Conservation (phyloP, 768 basidiomycete genomes). For the Collybiopsis luxurians region DNA sequence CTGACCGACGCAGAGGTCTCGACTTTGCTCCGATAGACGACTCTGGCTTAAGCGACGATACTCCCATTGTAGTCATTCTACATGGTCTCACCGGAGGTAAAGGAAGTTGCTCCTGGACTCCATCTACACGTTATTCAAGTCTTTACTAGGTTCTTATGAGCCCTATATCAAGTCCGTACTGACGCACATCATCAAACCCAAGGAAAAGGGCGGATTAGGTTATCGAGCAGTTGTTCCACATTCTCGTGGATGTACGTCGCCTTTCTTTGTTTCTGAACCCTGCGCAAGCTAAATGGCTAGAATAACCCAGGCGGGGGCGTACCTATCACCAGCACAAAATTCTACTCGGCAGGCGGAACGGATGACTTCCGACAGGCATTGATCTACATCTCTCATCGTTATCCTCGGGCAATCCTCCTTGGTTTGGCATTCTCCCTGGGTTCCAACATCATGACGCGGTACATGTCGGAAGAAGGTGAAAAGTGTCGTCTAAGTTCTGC, state of each 20-base stretch:
- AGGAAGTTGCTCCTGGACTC: neutral
- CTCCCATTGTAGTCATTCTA: conserved; percentile 55
- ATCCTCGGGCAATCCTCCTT: conserved; percentile 59
- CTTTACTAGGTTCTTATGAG: conserved; percentile 53
- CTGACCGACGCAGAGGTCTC: conserved; percentile 45
- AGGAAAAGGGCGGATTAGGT: conserved; percentile 58
- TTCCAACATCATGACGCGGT: conserved; percentile 65
- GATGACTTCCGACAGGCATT: conserved; percentile 64
- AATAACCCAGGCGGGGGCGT: conserved; percentile 50
- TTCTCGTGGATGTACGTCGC: conserved; percentile 58
- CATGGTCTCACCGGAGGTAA: conserved; percentile 56
- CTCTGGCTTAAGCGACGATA: conserved; percentile 32
- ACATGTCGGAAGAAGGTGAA: conserved; percentile 59
- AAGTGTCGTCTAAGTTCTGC: conserved; percentile 43
- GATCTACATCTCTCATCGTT: conserved; percentile 51
- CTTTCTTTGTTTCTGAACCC: neutral
- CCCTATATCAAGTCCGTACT: conserved; percentile 65
- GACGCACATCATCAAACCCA: conserved; percentile 46
- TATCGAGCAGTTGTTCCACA: conserved; percentile 68
- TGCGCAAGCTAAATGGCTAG: neutral
- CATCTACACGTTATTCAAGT: neutral
- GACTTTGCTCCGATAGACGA: conserved; percentile 57
- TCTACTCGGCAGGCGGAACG: conserved; percentile 66
- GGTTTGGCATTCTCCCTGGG: conserved; percentile 78
- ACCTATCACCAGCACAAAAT: conserved; percentile 55